Percentiles rank a stretch among this genome's conserved stretches.
Evolutionary conservation across 2,329 filamentous ascomycete species (phyloP).

Genomic region (Hypoxylon sp.): DNA sequence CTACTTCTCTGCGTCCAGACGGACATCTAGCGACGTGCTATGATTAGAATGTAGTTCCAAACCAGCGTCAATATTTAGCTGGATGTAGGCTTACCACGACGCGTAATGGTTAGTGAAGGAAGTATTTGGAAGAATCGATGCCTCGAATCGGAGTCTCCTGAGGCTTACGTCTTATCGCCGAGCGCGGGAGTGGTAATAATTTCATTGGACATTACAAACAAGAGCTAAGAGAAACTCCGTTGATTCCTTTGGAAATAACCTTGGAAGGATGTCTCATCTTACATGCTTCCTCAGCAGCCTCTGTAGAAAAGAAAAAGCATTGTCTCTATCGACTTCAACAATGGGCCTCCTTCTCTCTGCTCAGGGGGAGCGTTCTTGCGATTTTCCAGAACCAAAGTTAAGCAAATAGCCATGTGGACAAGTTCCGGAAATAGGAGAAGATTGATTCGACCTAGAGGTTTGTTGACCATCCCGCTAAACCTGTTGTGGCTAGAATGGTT

Average conservation of each 20-base stretch:
- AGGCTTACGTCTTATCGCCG: slow-evolving; percentile 11
- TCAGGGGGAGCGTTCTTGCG: slow-evolving; percentile 11
- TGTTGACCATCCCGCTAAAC: slow-evolving; percentile 34
- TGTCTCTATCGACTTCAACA: slow-evolving; percentile 1
- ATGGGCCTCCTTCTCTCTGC: slow-evolving; percentile 6
- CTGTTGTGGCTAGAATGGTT: slow-evolving; percentile 16
- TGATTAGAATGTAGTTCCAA: slow-evolving; percentile 1
- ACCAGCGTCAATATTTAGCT: neutral
- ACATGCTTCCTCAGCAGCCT: neutral
- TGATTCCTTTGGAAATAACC: neutral
- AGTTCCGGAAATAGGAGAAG: slow-evolving; percentile 26
- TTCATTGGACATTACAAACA: slow-evolving; percentile 10
- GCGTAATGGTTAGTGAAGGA: slow-evolving; percentile 3
- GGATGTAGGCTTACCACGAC: slow-evolving; percentile 11
- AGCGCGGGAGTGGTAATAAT: neutral
- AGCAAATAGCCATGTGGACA: slow-evolving; percentile 28
- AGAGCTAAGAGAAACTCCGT: slow-evolving; percentile 26
- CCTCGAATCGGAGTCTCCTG: slow-evolving; percentile 3
- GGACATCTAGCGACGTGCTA: neutral
- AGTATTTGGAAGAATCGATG: slow-evolving; percentile 8
- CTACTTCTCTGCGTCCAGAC: neutral
- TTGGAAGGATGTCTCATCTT: slow-evolving; percentile 5
- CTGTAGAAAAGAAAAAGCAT: neutral
- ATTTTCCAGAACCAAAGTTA: slow-evolving; percentile 27
- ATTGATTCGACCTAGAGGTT: slow-evolving; percentile 35